Percentiles rank a stretch among this genome's conserved stretches.
These are phyloP conservation scores for Globisporangium abappressorium DNA, from an alignment of 352 stramenopile genomes.

Conservation along the genomic window DNA sequence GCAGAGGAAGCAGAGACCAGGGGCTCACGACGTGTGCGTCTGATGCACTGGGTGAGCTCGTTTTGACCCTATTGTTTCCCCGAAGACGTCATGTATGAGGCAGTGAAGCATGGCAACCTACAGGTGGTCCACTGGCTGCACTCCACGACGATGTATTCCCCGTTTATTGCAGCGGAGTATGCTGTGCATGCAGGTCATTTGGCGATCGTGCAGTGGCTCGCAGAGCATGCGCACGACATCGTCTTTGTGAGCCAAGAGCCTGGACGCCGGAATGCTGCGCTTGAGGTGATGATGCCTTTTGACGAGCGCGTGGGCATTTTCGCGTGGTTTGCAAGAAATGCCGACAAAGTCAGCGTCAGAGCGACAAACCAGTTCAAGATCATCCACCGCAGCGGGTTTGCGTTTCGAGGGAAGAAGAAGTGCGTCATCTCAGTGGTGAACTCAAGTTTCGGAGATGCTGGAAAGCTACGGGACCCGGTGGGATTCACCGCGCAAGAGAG, in stretches of 20 bases:
- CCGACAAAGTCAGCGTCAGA: not conserved
- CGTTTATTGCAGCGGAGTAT: conserved; percentile 7
- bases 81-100: not conserved
- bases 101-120: not conserved
- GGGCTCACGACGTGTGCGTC: not conserved
- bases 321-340: not conserved
- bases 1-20: not conserved
- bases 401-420: not conserved
- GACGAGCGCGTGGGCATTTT: not conserved
- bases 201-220: conserved; percentile 3
- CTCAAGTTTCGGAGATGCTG: not conserved
- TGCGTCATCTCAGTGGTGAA: not conserved
- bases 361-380: not conserved
- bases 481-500: not conserved
- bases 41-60: not conserved
- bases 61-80: not conserved
- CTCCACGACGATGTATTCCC: not conserved
- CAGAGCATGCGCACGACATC: not conserved
- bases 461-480: not conserved
- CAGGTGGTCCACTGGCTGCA: not conserved
- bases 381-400: not conserved
- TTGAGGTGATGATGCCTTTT: not conserved
- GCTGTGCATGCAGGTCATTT: not conserved
- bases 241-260: not conserved
- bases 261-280: not conserved